Evolutionary conservation across 495 filamentous ascomycete species (phyloP).

Genomic region (Penicillium chermesinum): DNA sequence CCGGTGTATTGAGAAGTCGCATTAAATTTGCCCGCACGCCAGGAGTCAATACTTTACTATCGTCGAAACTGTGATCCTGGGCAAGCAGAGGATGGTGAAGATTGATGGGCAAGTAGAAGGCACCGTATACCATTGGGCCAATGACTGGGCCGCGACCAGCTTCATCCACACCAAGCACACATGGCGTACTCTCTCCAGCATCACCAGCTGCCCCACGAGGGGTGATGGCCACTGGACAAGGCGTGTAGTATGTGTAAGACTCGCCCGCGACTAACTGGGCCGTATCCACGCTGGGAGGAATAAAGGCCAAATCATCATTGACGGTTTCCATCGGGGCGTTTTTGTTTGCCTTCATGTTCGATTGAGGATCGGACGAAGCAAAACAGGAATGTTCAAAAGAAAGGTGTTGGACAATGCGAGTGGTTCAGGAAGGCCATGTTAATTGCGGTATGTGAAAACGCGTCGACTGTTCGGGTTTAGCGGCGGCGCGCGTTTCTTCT

Average conservation of each 20-base stretch:
- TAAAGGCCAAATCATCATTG: conserved; percentile 46
- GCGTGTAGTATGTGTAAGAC: conserved; percentile 82
- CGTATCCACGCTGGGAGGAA: conserved; percentile 71
- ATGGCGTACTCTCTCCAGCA: conserved; percentile 36
- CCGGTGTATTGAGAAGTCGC: conserved; percentile 66
- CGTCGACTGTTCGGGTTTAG: conserved; percentile 41
- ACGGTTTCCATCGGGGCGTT: not conserved
- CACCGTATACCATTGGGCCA: conserved; percentile 94
- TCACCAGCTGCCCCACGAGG: conserved; percentile 27
- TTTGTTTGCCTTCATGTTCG: conserved; percentile 4
- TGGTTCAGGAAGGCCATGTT: not conserved
- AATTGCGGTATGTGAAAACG: conserved; percentile 23
- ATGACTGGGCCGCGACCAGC: conserved; percentile 92
- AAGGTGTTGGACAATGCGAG: not conserved
- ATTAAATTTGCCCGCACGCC: conserved; percentile 68
- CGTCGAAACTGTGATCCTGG: conserved; percentile 76
- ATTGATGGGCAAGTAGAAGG: conserved; percentile 72
- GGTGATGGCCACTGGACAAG: conserved; percentile 51
- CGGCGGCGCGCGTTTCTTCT: conserved; percentile 25
- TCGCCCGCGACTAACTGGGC: conserved; percentile 59
- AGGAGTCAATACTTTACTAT: conserved; percentile 82
- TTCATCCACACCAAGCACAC: conserved; percentile 88
- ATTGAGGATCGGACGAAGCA: not conserved
- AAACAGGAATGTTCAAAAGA: not conserved
- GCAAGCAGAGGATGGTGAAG: conserved; percentile 69